Evolutionary conservation across 2,329 filamentous ascomycete species (phyloP).

Genomic region (Hypomyces perniciosus): DNA sequence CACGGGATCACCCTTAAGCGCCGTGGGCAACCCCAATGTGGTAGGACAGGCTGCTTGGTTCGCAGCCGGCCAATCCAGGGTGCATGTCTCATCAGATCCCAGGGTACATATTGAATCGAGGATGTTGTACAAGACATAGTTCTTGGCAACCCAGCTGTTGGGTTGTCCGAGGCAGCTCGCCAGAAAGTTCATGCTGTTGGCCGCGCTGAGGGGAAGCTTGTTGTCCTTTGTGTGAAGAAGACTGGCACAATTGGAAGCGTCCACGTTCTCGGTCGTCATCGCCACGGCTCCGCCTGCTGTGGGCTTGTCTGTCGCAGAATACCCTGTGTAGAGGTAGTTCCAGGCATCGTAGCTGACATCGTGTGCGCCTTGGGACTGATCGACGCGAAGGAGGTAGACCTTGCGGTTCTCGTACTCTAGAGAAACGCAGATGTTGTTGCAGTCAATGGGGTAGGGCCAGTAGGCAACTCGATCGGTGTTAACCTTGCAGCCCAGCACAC

Average conservation of each 20-base stretch:
- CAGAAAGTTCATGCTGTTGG: slow-evolving; percentile 50
- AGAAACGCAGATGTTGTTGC: slow-evolving; percentile 50
- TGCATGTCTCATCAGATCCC: slow-evolving; percentile 42
- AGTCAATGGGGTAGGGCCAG: slow-evolving; percentile 51
- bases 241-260: slow-evolving; percentile 38
- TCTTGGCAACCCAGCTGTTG: slow-evolving; percentile 41
- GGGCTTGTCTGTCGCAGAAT: slow-evolving; percentile 40
- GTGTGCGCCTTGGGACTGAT: slow-evolving; percentile 50
- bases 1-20: slow-evolving; percentile 34
- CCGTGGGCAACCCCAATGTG: slow-evolving; percentile 32
- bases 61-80: slow-evolving; percentile 34
- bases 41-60: slow-evolving; percentile 42
- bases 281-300: slow-evolving; percentile 41
- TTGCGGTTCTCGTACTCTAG: slow-evolving; percentile 43
- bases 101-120: slow-evolving; percentile 41
- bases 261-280: slow-evolving; percentile 42
- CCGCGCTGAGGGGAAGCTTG: slow-evolving; percentile 38
- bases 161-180: slow-evolving; percentile 35
- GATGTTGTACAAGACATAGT: slow-evolving; percentile 47
- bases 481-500: slow-evolving; percentile 56
- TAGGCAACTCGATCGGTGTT: slow-evolving; percentile 56
- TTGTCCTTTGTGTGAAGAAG: slow-evolving; percentile 40
- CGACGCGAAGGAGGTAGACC: slow-evolving; percentile 54
- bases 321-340: slow-evolving; percentile 51
- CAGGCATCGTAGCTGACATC: slow-evolving; percentile 58